Percentiles rank a stretch among this genome's conserved stretches.
phyloP scores from a whole-genome alignment of 208 protist genomes.

The Trypanosoma vivax region DNA sequence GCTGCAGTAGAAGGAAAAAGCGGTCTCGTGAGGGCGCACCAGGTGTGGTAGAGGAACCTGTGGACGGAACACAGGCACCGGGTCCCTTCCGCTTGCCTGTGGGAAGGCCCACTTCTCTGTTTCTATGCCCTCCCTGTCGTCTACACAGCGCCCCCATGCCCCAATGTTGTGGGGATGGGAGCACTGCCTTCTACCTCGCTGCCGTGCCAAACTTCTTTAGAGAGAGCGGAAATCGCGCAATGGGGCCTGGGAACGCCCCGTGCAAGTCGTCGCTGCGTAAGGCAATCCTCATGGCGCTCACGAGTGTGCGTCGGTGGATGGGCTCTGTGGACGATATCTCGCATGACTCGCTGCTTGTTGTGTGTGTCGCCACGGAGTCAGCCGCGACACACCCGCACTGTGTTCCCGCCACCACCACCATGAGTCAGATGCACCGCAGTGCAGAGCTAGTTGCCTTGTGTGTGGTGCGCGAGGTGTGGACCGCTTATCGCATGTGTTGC shows the following conservation, averaged over 20 bases:
- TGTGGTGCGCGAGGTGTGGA: slow-evolving; percentile 15
- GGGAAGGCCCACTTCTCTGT: background rate
- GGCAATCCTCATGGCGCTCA: background rate
- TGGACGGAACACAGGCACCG: background rate
- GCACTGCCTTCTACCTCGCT: background rate
- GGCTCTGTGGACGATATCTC: slow-evolving; percentile 24
- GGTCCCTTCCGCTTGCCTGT: background rate
- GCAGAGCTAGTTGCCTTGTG: slow-evolving; percentile 16
- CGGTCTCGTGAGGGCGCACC: background rate
- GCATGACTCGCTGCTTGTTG: slow-evolving; percentile 12
- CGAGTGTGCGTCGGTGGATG: slow-evolving; percentile 7
- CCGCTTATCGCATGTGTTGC: slow-evolving; percentile 12
- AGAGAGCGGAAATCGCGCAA: background rate
- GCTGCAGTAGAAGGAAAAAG: background rate
- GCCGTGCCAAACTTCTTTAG: slow-evolving; percentile 9
- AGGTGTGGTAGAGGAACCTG: background rate
- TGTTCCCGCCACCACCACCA: background rate
- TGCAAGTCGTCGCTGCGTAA: slow-evolving; percentile 2
- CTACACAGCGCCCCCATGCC: background rate
- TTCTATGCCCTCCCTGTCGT: slow-evolving; percentile 8
- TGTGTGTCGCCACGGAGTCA: background rate
- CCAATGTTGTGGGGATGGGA: background rate
- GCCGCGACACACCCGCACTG: background rate
- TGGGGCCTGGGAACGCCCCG: too few relatives aligned
- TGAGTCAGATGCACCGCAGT: background rate